These are phyloP conservation scores for Lactarius sanguifluus DNA, from an alignment of 768 basidiomycete genomes.

Conservation along the genomic window DNA sequence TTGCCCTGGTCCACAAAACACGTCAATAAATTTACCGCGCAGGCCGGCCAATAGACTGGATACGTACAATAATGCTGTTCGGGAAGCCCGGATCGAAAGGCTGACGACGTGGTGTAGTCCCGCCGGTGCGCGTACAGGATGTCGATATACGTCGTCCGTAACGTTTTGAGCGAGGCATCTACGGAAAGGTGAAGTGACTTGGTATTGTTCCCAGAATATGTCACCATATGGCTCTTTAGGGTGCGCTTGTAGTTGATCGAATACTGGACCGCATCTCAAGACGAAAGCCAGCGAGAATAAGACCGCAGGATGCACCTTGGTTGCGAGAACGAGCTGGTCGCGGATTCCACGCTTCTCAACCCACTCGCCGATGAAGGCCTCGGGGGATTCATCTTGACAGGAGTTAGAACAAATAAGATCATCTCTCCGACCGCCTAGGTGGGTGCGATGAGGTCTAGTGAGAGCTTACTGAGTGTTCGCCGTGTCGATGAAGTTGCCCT, in stretches of 20 bases:
- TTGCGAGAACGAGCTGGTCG: constrained; percentile 38
- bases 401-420: too few species aligned
- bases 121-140: constrained; percentile 31
- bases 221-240: constrained; percentile 34
- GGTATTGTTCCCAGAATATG: constrained; percentile 28
- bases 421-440: background rate
- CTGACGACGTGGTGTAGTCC: constrained; percentile 45
- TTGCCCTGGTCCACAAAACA: too few species aligned
- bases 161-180: constrained; percentile 40
- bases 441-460: background rate
- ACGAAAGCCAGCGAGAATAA: background rate
- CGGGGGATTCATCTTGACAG: constrained; percentile 31
- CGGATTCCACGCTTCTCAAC: constrained; percentile 37
- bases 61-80: too few species aligned
- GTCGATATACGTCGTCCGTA: constrained; percentile 46
- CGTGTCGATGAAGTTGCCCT: too few species aligned
- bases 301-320: constrained; percentile 18
- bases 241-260: constrained; percentile 31
- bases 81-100: constrained; percentile 9
- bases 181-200: constrained; percentile 41
- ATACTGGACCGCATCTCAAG: constrained; percentile 32
- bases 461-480: constrained; percentile 35
- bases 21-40: constrained; percentile 28
- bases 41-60: constrained; percentile 40
- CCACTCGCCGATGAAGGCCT: constrained; percentile 43